These are phyloP conservation scores for Verbena officinalis DNA, from an alignment of 257 asterid species.

Conservation along the genomic window DNA sequence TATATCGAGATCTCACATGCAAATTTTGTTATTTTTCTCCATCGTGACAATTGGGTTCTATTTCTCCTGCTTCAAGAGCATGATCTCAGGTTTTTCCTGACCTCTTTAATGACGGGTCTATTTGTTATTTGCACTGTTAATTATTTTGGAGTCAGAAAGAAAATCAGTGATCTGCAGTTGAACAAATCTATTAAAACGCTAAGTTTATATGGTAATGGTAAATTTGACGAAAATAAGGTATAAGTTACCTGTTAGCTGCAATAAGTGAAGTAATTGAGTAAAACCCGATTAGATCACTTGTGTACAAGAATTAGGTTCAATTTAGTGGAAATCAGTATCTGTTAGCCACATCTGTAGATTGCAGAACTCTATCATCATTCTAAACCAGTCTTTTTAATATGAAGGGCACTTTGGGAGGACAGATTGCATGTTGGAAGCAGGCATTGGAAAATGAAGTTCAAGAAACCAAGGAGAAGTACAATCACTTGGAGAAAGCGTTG, in stretches of 20 bases:
- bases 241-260: neutral
- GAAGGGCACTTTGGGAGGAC: slow-evolving; percentile 79
- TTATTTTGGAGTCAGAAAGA: neutral
- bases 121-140: slow-evolving; percentile 20
- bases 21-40: slow-evolving; percentile 56
- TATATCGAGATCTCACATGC: slow-evolving; percentile 52
- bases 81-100: slow-evolving; percentile 37
- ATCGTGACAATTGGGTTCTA: slow-evolving; percentile 57
- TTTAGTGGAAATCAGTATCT: too few species aligned
- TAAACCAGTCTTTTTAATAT: slow-evolving; percentile 42
- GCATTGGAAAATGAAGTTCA: slow-evolving; percentile 57
- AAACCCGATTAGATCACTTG: slow-evolving; percentile 5
- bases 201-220: neutral
- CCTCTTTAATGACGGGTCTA: slow-evolving; percentile 22
- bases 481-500: slow-evolving; percentile 62
- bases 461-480: slow-evolving; percentile 49
- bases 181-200: too few species aligned
- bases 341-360: too few species aligned
- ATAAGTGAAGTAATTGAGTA: neutral
- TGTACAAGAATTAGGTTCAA: slow-evolving; percentile 4
- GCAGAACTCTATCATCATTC: slow-evolving; percentile 1
- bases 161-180: neutral
- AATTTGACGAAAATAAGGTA: neutral
- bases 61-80: slow-evolving; percentile 51
- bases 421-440: slow-evolving; percentile 82